Evolutionary conservation across 805 yeast species (phyloP), one percentile per base, ranked within the genome.

Genomic region (Vanderwaltozyma polyspora): DNA sequence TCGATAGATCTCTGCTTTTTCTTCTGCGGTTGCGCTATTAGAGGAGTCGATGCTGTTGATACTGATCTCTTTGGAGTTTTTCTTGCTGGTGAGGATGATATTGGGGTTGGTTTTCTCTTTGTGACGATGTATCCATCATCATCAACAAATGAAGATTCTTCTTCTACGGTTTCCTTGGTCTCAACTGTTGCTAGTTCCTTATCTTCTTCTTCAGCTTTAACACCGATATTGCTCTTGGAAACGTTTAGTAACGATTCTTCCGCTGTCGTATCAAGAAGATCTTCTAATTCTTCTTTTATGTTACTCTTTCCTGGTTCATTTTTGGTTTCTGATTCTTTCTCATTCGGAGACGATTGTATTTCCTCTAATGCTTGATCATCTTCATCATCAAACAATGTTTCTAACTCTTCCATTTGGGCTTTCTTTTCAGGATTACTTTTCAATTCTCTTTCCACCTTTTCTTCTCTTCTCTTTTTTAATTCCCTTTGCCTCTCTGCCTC

Each of bases 101-200:
- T 36, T 5, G 44, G 32, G 7, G 23, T 21, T 8, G 7, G 7
- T 8, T 7, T 10, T 34, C 38, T 46, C 34, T 44, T 47, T 7
- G 59, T 54, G n/a, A 55, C 59, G 18, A 45, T 49, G 34, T 52
- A 55, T 10, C 60, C 60, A 19, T 55, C 60, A n/a, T 52, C 52
- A 31, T 55, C 60, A 3, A 52, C 43, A 28, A 44, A 50, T 1
- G 48, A 38, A 21, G 23, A 8, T 13, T 16, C 15, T 26, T 25
- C 6, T n/a, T n/a, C n/a, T n/a, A 28, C 15, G 3, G 5, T 22
- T 7, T 30, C 15, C 7, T 25, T 5, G 15, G 18, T 11, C 13
- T 33, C 36, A 8, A 37, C 29, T 11, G 9, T 14, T 23, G 8
- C 8, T 8, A 13, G 19, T 3, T 19, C n/a, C 17, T 19, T 28